Conservation (phyloP, 306 rosid species). For the Quercus wislizeni region DNA sequence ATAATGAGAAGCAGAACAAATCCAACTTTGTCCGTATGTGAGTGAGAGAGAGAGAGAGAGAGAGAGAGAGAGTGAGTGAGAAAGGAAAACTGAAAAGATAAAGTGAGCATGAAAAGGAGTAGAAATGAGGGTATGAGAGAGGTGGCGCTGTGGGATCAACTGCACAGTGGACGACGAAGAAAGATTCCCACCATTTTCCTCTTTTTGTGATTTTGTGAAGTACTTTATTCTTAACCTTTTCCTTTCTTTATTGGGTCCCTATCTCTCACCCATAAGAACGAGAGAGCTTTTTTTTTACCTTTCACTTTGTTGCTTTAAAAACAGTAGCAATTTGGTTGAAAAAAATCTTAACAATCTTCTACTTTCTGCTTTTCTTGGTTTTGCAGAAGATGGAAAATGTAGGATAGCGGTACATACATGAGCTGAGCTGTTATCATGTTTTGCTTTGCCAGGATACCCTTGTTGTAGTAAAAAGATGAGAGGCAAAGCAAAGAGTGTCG, state of each 20-base stretch:
- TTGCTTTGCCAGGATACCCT: constrained; percentile 17
- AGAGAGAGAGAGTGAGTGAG: constrained; percentile 17
- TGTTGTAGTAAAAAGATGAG: neutral
- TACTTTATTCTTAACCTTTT: constrained; percentile 43
- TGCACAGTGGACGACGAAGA: constrained; percentile 39
- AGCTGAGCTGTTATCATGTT: neutral
- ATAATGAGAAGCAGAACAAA: constrained; percentile 39
- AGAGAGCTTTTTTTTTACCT: constrained; percentile 23
- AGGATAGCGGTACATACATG: neutral
- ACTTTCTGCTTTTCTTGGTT: constrained; percentile 54
- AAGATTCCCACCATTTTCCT: constrained; percentile 60
- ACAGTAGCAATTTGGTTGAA: constrained; percentile 27
- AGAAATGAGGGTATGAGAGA: constrained; percentile 15
- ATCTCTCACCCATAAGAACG: constrained; percentile 25
- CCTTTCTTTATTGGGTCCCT: constrained; percentile 56
- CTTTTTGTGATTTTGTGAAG: constrained; percentile 45
- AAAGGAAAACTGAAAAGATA: constrained; percentile 30
- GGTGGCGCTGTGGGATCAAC: constrained; percentile 48
- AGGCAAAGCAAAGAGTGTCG: constrained; percentile 12
- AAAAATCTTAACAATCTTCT: constrained; percentile 29
- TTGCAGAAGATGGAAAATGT: constrained; percentile 36
- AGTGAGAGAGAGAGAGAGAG: constrained; percentile 15
- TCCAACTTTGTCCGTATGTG: constrained; percentile 39
- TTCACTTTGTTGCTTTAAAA: constrained; percentile 49
- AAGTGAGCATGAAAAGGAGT: constrained; percentile 50